A percentile compares a stretch with the other conserved stretches of the same genome.
Conservation (phyloP, 2,329 filamentous ascomycete genomes). For the Fusarium buxicola region DNA sequence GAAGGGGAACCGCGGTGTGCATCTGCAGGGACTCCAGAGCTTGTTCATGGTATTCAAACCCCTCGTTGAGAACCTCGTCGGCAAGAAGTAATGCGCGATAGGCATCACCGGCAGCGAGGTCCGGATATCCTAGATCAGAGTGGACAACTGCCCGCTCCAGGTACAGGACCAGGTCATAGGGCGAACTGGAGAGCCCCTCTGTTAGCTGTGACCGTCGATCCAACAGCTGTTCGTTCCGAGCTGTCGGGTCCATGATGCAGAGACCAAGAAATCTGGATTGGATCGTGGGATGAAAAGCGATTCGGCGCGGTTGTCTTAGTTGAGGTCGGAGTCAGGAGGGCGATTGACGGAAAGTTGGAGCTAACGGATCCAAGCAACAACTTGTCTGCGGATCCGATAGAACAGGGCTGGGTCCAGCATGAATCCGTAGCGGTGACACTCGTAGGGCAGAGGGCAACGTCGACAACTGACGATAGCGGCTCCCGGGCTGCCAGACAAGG, state of each 20-base stretch:
- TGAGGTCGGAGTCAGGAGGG: constrained; percentile 8
- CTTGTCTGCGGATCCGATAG: constrained; percentile 15
- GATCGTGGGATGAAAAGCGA: neutral
- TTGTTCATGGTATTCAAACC: constrained; percentile 83
- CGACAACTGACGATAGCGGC: constrained; percentile 24
- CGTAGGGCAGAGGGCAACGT: constrained; percentile 5
- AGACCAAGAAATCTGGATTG: constrained; percentile 34
- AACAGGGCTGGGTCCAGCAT: constrained; percentile 21
- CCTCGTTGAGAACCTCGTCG: constrained; percentile 82
- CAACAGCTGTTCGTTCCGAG: constrained; percentile 60
- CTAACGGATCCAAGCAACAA: constrained; percentile 23
- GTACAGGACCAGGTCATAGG: constrained; percentile 73
- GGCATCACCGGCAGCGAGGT: constrained; percentile 89
- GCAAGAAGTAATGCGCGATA: constrained; percentile 90
- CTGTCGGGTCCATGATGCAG: constrained; percentile 49
- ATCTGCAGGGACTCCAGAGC: constrained; percentile 64
- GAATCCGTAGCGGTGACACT: constrained; percentile 15
- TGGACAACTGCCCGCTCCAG: constrained; percentile 78
- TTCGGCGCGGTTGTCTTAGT: constrained; percentile 14
- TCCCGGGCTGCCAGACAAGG: constrained; percentile 18
- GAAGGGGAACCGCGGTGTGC: constrained; percentile 50
- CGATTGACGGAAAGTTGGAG: constrained; percentile 15
- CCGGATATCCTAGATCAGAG: constrained; percentile 82
- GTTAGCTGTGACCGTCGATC: constrained; percentile 68
- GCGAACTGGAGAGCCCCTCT: constrained; percentile 60